Evolutionary conservation across 805 yeast species (phyloP), one percentile per base, ranked within the genome.

Genomic region (Kodamaea kaohsiungensis): DNA sequence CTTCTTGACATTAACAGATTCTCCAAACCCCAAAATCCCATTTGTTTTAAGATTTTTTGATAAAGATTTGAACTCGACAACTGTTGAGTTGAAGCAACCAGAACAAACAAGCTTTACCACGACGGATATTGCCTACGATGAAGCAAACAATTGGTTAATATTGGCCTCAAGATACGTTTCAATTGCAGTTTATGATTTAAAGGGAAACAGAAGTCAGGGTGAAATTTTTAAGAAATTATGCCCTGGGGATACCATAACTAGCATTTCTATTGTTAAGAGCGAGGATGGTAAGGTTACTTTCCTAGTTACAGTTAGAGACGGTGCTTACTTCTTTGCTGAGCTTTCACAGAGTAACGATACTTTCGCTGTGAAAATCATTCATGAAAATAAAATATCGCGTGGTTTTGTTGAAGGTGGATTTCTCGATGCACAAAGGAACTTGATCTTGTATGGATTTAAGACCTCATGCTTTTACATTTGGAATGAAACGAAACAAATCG

Each of bases 401-500:
- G 97, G 97, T 0, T 88, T 87, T 56, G 70, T 93, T 10, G 98
- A 93, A 68, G 96, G 97, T 0, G 83, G 87, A 0, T 77, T 73
- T 53, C 65, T 78, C 22, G 67, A 71, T 22, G 60, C 70, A 9
- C 56, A 67, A 9, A n/a, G 12, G 19, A 84, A 84, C 43, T 69
- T 87, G 39, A 68, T 88, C 1, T 68, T 89, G 2, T 89, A 83
- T 67, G 98, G 98, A 1, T 93, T 95, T 77, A 84, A 85, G 60
- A 89, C 95, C 1, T 86, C 87, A 49, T 72, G 79, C 49, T 91
- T 93, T 64, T 88, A 87, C 62, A 68, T 90, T 18, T 91, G 91
- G 86, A 90, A 92, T 66, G 96, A 90, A 63, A 83, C 91, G 1
- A 75, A 79, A 43, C 91, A 89, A 59, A 76, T 78, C 51, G 97